Evolutionary conservation across 768 basidiomycete species (phyloP).

Genomic region (Pisolithus orientalis): DNA sequence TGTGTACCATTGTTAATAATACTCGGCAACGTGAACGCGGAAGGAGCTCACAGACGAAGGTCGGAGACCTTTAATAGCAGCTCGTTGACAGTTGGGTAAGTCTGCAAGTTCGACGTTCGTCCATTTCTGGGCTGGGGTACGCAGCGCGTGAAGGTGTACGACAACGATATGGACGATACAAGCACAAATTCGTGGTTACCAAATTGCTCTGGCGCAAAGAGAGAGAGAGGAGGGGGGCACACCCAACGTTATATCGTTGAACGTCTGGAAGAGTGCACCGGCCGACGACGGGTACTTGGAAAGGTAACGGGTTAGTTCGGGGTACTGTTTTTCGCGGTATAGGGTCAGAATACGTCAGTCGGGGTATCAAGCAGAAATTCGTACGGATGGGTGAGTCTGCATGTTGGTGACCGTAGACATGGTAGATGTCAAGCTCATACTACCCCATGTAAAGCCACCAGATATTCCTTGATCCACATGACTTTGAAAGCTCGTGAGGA

Average conservation of each 20-base stretch:
- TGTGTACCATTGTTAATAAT: slow-evolving; percentile 14
- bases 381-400: slow-evolving; percentile 22
- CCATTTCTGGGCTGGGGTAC: slow-evolving; percentile 64
- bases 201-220: background rate
- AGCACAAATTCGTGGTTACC: too few species aligned
- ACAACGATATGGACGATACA: too few species aligned
- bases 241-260: slow-evolving; percentile 70
- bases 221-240: slow-evolving; percentile 3
- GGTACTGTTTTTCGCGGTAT: background rate
- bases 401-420: slow-evolving; percentile 2
- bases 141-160: background rate
- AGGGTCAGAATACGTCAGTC: too few species aligned
- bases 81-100: slow-evolving; percentile 45
- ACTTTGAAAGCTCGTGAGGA: too few species aligned
- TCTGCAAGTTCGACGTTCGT: slow-evolving; percentile 56
- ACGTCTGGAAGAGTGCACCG: slow-evolving; percentile 63
- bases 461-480: too few species aligned
- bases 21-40: background rate
- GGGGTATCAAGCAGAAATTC: background rate
- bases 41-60: slow-evolving; percentile 39
- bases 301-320: slow-evolving; percentile 17
- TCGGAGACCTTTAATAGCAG: slow-evolving; percentile 53
- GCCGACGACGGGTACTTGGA: slow-evolving; percentile 55
- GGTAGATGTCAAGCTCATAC: background rate
- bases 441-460: too few species aligned